Evolutionary conservation across 2,329 filamentous ascomycete genomes (phyloP).

Genomic region (Trichophyton mentagrophytes): DNA sequence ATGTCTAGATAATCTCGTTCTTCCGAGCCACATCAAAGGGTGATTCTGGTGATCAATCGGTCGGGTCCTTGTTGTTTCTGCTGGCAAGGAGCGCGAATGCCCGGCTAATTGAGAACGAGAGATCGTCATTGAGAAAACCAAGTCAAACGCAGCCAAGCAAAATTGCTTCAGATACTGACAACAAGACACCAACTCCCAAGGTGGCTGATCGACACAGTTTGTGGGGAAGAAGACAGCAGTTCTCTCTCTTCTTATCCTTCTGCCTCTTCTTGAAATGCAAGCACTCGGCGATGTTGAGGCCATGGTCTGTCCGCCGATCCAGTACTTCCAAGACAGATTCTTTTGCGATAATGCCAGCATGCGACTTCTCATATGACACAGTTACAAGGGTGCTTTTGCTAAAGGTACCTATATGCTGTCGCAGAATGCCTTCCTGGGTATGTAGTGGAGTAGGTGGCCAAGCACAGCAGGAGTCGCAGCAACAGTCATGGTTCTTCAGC

Average conservation of each 20-base stretch:
- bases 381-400: slow-evolving; percentile 22
- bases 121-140: neutral
- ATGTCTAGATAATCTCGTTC: slow-evolving; percentile 47
- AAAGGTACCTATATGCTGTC: slow-evolving; percentile 22
- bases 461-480: neutral
- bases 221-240: neutral
- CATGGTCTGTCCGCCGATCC: neutral
- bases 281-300: neutral
- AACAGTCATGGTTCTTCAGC: neutral
- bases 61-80: neutral
- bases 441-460: slow-evolving; percentile 25
- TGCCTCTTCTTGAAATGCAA: neutral
- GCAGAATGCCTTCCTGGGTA: slow-evolving; percentile 23
- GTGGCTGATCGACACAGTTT: neutral
- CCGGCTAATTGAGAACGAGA: neutral
- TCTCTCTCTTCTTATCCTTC: neutral
- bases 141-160: neutral
- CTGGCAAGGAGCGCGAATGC: neutral
- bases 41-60: slow-evolving; percentile 6
- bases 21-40: slow-evolving; percentile 44
- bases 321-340: slow-evolving; percentile 8
- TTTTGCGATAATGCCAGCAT: slow-evolving; percentile 17
- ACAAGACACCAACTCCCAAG: neutral
- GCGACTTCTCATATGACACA: slow-evolving; percentile 29
- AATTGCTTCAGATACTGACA: neutral